Percentiles rank a stretch among this genome's conserved stretches.
Evolutionary conservation across 805 yeast genomes (phyloP).

Genomic region (Suhomyces prunicola): DNA sequence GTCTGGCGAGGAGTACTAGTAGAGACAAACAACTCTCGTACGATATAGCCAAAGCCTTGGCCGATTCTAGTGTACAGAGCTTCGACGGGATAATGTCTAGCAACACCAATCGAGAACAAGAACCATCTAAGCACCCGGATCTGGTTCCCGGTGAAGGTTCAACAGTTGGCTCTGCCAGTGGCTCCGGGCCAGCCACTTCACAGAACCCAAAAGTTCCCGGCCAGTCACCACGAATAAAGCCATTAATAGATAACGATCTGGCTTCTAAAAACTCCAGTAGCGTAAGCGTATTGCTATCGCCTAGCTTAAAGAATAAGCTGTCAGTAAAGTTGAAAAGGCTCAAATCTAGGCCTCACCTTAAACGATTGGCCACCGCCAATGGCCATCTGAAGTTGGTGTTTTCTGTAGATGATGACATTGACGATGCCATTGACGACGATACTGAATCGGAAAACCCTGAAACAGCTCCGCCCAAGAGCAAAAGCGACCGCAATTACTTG

Average conservation of each 20-base stretch:
- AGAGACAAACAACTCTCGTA: not conserved
- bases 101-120: not conserved
- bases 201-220: not conserved
- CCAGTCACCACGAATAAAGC: not conserved
- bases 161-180: not conserved
- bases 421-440: conserved; percentile 50
- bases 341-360: conserved; percentile 32
- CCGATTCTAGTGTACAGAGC: not conserved
- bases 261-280: conserved; percentile 4
- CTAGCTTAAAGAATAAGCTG: conserved; percentile 12
- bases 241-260: not conserved
- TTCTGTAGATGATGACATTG: conserved; percentile 80
- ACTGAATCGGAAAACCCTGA: conserved; percentile 33
- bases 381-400: conserved; percentile 43
- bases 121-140: not conserved
- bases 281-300: conserved; percentile 12
- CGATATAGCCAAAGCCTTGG: not conserved
- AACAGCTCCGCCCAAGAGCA: conserved; percentile 28
- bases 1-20: not conserved
- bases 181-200: not conserved
- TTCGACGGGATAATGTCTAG: not conserved
- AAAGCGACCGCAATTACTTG: conserved; percentile 42
- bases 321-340: conserved; percentile 13
- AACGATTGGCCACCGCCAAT: conserved; percentile 19
- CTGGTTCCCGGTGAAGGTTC: not conserved